Evolutionary conservation across 208 protist species (phyloP), one percentile per base, ranked within the genome.

Genomic region (Borovskyia barvae): DNA sequence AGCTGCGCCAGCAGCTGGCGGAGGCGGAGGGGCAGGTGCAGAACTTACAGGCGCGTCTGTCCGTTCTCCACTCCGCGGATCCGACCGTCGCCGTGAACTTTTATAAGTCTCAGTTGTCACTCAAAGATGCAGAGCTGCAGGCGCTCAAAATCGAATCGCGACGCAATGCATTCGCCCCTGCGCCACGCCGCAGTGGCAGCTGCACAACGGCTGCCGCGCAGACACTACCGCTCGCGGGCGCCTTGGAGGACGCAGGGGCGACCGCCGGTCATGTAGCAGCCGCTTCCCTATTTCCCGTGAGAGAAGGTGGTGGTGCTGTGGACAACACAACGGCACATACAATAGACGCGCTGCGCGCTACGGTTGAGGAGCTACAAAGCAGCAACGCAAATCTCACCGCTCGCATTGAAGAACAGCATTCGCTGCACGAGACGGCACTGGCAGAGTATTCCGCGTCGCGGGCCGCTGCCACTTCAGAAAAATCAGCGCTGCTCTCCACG

Each of bases 71-170:
- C 60, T 28, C 39, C 30, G 32, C 39, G 0, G 66, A 73, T 25
- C 37, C 66, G 9, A 56, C 58, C 12, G 26, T 43, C 14, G 67
- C 37, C n/a, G 29, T 63, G 1, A 49, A 36, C 20, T 43, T 52
- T 25, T 62, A 65, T 12, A 36, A 74, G 40, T 40, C 66, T 3
- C 72, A 74, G 61, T 30, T 70, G 29, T 39, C 55, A 14, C 25
- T 41, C n/a, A 65, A 65, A 40, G 72, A 73, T 7, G 72, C 46
- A 5, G 47, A 58, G 54, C 41, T 79, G 24, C 55, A 49, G 12
- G 59, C 68, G 7, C 29, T 70, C 33, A 32, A 58, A 33, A 36
- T 51, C 20, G 48, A 43, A 25, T 28, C 24, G 6, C 32, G 32
- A 6, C 8, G 7, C 32, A 7, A 8, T 17, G 12, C 8, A 40